These are phyloP conservation scores for Trichodelitschia bisporula DNA, from an alignment of 495 filamentous ascomycete species.

Conservation along the genomic window DNA sequence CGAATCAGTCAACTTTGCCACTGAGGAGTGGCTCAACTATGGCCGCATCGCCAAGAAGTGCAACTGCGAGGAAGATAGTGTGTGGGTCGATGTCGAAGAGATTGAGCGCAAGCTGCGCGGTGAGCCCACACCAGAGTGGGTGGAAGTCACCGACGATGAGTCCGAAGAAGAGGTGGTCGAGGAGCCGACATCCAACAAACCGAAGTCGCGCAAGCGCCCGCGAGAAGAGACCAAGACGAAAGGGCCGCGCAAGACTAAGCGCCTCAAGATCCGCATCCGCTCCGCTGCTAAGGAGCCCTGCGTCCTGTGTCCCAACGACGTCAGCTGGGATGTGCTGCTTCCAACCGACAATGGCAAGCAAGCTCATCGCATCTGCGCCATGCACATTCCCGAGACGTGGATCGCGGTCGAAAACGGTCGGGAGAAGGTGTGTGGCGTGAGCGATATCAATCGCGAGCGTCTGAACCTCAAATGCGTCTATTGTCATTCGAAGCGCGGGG, in stretches of 20 bases:
- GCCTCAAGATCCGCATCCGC: slow-evolving; percentile 44
- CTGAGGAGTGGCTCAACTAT: slow-evolving; percentile 81
- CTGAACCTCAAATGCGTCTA: slow-evolving; percentile 82
- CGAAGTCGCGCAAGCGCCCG: slow-evolving; percentile 37
- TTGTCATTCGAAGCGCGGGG: slow-evolving; percentile 78
- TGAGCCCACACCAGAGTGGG: slow-evolving; percentile 71
- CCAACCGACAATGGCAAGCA: slow-evolving; percentile 70
- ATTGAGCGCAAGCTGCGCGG: slow-evolving; percentile 86
- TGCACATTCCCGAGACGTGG: slow-evolving; percentile 80
- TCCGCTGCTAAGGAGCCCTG: slow-evolving; percentile 59
- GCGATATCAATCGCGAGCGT: slow-evolving; percentile 62
- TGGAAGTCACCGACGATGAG: slow-evolving; percentile 52
- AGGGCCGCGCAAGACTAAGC: slow-evolving; percentile 41
- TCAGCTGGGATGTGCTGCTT: slow-evolving; percentile 60
- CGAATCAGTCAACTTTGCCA: slow-evolving; percentile 95
- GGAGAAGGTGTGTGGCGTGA: slow-evolving; percentile 53
- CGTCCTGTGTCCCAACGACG: slow-evolving; percentile 78
- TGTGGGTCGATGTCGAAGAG: slow-evolving; percentile 91
- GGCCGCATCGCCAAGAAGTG: slow-evolving; percentile 96
- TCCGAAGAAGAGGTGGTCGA: slow-evolving; percentile 39
- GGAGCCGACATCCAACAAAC: slow-evolving; percentile 44
- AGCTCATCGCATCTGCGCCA: slow-evolving; percentile 71
- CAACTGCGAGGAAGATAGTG: slow-evolving; percentile 83
- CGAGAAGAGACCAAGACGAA: slow-evolving; percentile 24
- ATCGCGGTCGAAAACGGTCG: slow-evolving; percentile 43